Evolutionary conservation across 2,329 filamentous ascomycete species (phyloP), one percentile per base, ranked within the genome.

Genomic region (Microdochium paspali): DNA sequence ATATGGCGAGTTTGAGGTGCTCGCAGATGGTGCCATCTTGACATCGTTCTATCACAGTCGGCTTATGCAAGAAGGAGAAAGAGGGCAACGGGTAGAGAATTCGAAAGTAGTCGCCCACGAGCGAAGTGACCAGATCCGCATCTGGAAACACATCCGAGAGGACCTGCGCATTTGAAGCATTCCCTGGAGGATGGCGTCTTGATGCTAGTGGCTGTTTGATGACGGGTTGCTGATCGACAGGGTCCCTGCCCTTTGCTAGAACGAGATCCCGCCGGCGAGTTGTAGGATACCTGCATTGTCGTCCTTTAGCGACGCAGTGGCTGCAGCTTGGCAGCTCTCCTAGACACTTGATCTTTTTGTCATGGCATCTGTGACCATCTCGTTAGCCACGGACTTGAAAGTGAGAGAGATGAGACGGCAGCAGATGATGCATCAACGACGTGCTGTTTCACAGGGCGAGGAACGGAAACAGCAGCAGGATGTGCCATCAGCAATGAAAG

Each of bases 1-100:
- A 65, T 43, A 66, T 62, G 13, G 64, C 59, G 4, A 64, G 51
- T 45, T 57, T 56, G 23, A 66, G 50, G 1, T 59, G 54, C 32
- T 57, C 53, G 42, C 65, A 58, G 1, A 65, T 56, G n/a, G 54
- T 61, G 13, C 57, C 55, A 21, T 60, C 55, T 9, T 51, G 51
- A 35, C 60, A 61, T 24, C 62, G 55, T 28, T 59, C 56, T 30
- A 57, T 57, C 1, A 61, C 60, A 5, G 60, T 65, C n/a, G 59
- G 53, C 18, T 60, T 58, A 26, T 66, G 63, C 9, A 66, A 53
- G 44, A 66, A 66, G 3, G 62, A 55, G 44, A 63, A 65, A 1
- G 62, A 65, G 1, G 61, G 58, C 1, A 65, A 53, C 15, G 61
- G 58, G 44, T 64, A 63, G 10, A 61, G 51, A 23, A 60, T 51